Base-by-base conservation (phyloP, 192 early-diverging fungal genomes). In the Paraglomus occultum region DNA sequence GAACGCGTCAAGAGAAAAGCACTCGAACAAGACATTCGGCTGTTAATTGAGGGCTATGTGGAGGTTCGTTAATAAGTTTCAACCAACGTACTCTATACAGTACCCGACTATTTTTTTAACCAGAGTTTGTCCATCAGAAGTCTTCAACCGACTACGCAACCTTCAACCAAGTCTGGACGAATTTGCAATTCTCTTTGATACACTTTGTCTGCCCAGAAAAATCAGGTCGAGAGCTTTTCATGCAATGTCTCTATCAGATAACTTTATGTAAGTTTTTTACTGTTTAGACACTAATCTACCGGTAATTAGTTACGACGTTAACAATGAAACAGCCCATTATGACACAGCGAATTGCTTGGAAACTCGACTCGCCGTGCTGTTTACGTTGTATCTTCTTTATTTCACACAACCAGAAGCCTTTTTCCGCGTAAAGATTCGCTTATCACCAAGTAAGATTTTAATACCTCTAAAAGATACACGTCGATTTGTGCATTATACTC, bases 141-240 rank as follows among this genome's bases (percentile, higher is more conserved):
- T 23, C 47, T 50, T 14, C 10, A 50, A 38, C 47, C 1, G 62
- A 64, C 17, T 81, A 83, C 66, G 65, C 65, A 48, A 68, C 79
- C 39, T 85, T 85, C 44, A 73, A 69, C 10, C 67, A 79, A n/a
- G 73, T 83, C 20, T 85, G 84, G 84, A 80, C 77, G 64, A 73
- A 76, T 51, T 74, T 75, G 6, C 77, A 83, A 68, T 85, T 85
- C 75, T 81, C 81, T 45, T 76, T 83, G 40, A 78, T 85, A 12
- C 84, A 85, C 58, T 85, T 85, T 74, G 84, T 80, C 18, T 82
- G 82, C 44, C 77, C 84, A 10, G 84, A 85, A 47, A 83, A 82
- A 73, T 74, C 80, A 64, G 80, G 82, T 53, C 78, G 84, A 15
- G 73, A 79, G 52, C 73, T 77, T 70, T 83, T 85, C 72, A 83